Base-by-base conservation (phyloP, 306 rosid species). In the Fragaria vesca region DNA sequence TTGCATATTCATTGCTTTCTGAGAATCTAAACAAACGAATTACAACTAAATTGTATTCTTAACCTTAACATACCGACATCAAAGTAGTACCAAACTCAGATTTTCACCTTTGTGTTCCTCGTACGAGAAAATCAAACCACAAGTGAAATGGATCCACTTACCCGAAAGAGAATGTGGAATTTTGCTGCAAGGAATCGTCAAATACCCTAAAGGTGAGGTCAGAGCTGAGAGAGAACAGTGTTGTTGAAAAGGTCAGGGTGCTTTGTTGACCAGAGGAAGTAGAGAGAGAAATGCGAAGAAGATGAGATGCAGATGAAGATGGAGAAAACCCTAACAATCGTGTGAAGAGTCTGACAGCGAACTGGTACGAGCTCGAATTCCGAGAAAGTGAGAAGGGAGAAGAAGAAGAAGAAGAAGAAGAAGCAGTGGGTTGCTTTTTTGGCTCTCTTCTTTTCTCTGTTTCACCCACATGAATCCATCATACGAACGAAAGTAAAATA, bases 341-440 rank as follows among this genome's bases (percentile, higher is more conserved):
- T 72, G 72, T 9, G 73, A 69, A 48, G 73, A 70, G 46, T 78
- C 82, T 76, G 84, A 71, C 72, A 78, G 18, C 9, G 65, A 2
- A 11, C 16, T 0, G 2, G 32, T 24, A 61, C 48, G 51, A 70
- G 93, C 84, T 87, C 86, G 87, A 89, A 86, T 82, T 60, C 79
- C 71, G 77, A 77, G 83, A 87, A 86, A 81, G 82, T 60, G 73
- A 71, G 76, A 80, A 70, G 83, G 69, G 55, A 30, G 32, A 3
- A 32, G 36, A 32, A 77, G n/a, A n/a, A n/a, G 77, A 85, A 85
- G 81, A 66, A 80, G 84, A 80, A 87, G 88, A 86, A 36, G 88
- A 77, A 78, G 75, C 88, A 75, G 5, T 15, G 17, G 79, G 78
- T 88, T 83, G 83, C 93, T 89, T 90, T 89, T 83, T 61, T 69